Conservation (phyloP, 495 filamentous ascomycete species). For the Hypomontagnella submonticulosa region DNA sequence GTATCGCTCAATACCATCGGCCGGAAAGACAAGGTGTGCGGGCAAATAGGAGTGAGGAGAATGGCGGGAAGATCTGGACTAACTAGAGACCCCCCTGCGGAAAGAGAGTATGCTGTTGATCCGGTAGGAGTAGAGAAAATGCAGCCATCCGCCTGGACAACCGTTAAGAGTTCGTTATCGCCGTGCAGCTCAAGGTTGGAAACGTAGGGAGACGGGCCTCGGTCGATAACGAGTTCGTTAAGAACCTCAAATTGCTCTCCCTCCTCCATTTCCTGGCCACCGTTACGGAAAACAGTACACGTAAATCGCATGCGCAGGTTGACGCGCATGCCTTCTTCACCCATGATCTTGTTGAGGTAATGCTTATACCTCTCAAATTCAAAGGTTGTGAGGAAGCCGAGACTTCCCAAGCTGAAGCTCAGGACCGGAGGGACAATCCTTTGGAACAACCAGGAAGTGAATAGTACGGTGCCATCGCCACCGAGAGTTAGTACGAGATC, state of each 20-base stretch:
- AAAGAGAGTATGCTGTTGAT: constrained; percentile 94
- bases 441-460: constrained; percentile 94
- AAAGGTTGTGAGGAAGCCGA: constrained; percentile 94
- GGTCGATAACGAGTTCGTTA: constrained; percentile 97
- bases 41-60: constrained; percentile 96
- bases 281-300: constrained; percentile 86
- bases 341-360: constrained; percentile 86
- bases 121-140: constrained; percentile 97
- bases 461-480: constrained; percentile 92
- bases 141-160: constrained; percentile 95
- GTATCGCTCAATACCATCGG: constrained; percentile 99
- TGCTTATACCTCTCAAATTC: constrained; percentile 85
- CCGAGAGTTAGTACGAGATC: constrained; percentile 92
- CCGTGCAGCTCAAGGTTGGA: constrained; percentile 96
- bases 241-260: constrained; percentile 93
- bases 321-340: constrained; percentile 90
- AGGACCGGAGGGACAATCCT: constrained; percentile 90
- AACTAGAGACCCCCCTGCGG: constrained; percentile 93
- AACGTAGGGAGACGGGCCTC: constrained; percentile 94
- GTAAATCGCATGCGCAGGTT: constrained; percentile 98
- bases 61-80: constrained; percentile 98
- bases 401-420: constrained; percentile 86
- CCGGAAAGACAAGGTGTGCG: constrained; percentile 94
- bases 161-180: constrained; percentile 90
- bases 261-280: constrained; percentile 70